Evolutionary conservation across 163 green algal species (phyloP), one percentile per base, ranked within the genome.

Genomic region (Picocystis sp.): DNA sequence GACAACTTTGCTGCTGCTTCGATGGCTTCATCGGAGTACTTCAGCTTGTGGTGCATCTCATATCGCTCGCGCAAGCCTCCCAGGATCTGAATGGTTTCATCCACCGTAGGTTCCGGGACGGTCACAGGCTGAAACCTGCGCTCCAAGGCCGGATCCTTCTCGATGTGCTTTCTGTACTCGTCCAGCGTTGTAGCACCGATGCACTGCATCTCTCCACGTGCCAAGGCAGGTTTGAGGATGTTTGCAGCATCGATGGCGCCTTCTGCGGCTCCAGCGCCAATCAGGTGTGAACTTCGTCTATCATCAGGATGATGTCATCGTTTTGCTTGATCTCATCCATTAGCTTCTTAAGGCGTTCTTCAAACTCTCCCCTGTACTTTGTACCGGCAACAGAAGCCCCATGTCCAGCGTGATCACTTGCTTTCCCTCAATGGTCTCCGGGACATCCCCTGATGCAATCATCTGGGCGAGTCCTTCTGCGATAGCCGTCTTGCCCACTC

Each of bases 251-350:
- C 74, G 35, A 89, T 74, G 3, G 63, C 67, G 21, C 76, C 72
- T 55, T 83, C 77, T 6, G 57, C 59, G 3, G 61, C 66, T n/a
- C 72, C 73, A 24, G 72, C 72, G 38, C 73, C 75, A 21, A 93
- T 66, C 12, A 93, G 62, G 81, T 81, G 70, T 93, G 83, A 43
- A 93, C 78, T 68, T 93, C 83, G 53, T 93, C 83, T 51, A 93
- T 84, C 72, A 93, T 91, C 22, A 93, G 66, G 50, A 93, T 77
- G 25, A 76, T 67, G 56, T 96, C 84, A 34, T 91, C 77, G 63
- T 90, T 92, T 77, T 94, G 75, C 81, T 94, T 95, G 72, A 97
- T 94, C 79, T 99, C 90, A 19, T 97, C 84, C 87, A 99, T 96
- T 24, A 98, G 72, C 11, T 67, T 57, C 47, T 76, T 64, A 3